Evolutionary conservation across 805 yeast genomes (phyloP).

Genomic region (Kluyveromyces aestuarii): DNA sequence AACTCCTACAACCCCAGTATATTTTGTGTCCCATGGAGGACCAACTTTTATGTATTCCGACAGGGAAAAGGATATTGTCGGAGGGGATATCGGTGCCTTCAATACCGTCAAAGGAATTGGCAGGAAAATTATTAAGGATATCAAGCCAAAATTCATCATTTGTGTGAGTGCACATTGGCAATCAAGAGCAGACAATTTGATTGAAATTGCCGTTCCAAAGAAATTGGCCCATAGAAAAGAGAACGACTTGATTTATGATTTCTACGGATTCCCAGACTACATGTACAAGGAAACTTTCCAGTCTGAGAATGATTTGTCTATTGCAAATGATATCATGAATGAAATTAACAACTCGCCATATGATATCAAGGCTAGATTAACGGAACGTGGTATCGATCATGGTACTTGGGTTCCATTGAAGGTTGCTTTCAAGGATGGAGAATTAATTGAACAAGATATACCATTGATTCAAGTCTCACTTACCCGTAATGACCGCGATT

Average conservation of each 20-base stretch:
- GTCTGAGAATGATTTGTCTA: constrained; percentile 32
- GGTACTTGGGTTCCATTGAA: constrained; percentile 78
- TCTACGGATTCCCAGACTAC: constrained; percentile 58
- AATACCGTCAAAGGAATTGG: constrained; percentile 43
- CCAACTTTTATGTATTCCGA: constrained; percentile 62
- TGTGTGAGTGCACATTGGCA: constrained; percentile 79
- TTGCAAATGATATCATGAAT: constrained; percentile 29
- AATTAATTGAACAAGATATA: constrained; percentile 22
- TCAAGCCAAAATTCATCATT: constrained; percentile 58
- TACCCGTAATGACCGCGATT: constrained; percentile 31
- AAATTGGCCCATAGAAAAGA: constrained; percentile 24
- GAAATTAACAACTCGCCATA: constrained; percentile 4
- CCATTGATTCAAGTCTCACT: constrained; percentile 38
- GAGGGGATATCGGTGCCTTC: constrained; percentile 55
- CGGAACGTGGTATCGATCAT: constrained; percentile 62
- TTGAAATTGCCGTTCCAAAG: constrained; percentile 43
- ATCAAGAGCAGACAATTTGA: constrained; percentile 30
- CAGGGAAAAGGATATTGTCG: constrained; percentile 28
- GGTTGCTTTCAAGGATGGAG: constrained; percentile 43
- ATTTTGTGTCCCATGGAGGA: constrained; percentile 75
- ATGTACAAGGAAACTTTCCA: constrained; percentile 59
- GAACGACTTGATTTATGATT: constrained; percentile 61
- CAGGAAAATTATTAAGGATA: constrained; percentile 33
- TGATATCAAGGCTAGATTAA: constrained; percentile 33
- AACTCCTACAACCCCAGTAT: constrained; percentile 40